Evolutionary conservation across 2,329 filamentous ascomycete species (phyloP), one percentile per base, ranked within the genome.

Genomic region (Aureobasidium sp.): DNA sequence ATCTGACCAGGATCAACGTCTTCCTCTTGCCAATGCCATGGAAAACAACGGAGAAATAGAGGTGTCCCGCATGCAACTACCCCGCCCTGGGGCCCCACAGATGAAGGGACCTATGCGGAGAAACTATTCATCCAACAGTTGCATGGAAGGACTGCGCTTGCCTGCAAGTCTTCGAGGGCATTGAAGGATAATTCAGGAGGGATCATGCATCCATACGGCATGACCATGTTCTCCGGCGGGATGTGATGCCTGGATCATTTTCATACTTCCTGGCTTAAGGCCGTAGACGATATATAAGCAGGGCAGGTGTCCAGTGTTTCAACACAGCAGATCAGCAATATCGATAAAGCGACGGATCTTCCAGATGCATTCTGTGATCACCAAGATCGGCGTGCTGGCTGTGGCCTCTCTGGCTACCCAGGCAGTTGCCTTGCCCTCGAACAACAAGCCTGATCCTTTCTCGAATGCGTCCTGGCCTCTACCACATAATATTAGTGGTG

Each of bases 401-500:
- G 54, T 48, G 30, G 54, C 54, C 25, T 48, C 54, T 3, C 30
- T 48, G 10, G 41, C 34, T 3, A 59, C 44, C 30, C 54, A 59
- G 29, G 41, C 41, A 54, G 30, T 29, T 29, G 48, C 59, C 32
- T 1, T 45, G 8, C 42, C 37, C 29, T 57, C 60, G 10, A 62
- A 52, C 30, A 41, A 30, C 39, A 45, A 45, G 9, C 32, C 59
- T 16, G 36, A 42, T 21, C 50, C 52, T 45, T 62, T 57, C 60
- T 62, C 60, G 8, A 62, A 50, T 25, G 60, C 52, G 16, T 57
- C 60, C 16, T 62, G 60, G 60, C 63, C 62, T 25, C 27, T 63
- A 3, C 62, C 62, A 32, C 49, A 50, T 52, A 58, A 49, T 15
- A 44, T 63, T 6, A 58, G 37, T n/a, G 62, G 59, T 27, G 41